phyloP scores from a whole-genome alignment of 352 stramenopile species.

The Phytophthora pini region DNA sequence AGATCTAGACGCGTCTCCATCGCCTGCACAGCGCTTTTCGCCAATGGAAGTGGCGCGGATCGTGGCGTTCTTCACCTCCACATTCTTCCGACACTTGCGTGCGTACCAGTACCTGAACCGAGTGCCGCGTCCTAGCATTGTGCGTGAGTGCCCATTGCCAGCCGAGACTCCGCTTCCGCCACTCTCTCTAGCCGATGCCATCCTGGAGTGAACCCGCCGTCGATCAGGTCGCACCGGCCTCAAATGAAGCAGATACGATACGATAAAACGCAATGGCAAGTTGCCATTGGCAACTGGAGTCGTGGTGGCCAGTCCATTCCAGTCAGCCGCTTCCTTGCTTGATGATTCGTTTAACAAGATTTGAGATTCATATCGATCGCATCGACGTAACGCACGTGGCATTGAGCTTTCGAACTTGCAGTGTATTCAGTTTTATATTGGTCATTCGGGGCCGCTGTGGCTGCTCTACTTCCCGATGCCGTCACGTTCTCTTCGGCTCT shows the following conservation, averaged over 20 bases:
- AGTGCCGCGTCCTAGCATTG: conserved; percentile 34
- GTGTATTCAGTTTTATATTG: conserved; percentile 36
- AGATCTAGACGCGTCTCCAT: conserved; percentile 1
- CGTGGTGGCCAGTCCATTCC: conserved; percentile 20
- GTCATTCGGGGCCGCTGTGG: conserved; percentile 29
- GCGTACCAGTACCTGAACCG: conserved; percentile 65
- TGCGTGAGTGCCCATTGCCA: conserved; percentile 36
- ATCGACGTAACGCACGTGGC: conserved; percentile 2
- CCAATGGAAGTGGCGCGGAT: conserved; percentile 55
- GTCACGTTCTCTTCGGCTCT: conserved; percentile 26
- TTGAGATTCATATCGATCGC: not conserved
- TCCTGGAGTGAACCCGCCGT: conserved; percentile 8
- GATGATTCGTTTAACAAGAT: conserved; percentile 24
- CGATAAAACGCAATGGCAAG: conserved; percentile 27
- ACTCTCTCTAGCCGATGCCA: conserved; percentile 40
- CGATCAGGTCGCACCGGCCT: conserved; percentile 16
- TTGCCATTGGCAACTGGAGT: not conserved
- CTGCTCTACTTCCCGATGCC: conserved; percentile 35
- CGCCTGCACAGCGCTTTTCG: conserved; percentile 27
- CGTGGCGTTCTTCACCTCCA: conserved; percentile 73
- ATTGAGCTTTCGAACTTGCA: conserved; percentile 19
- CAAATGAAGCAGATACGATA: conserved; percentile 14
- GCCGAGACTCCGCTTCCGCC: conserved; percentile 61
- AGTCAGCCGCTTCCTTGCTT: conserved; percentile 5
- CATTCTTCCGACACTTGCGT: conserved; percentile 71